Base-by-base conservation (phyloP, 2,329 filamentous ascomycete species). In the Alternaria triticimaculans region DNA sequence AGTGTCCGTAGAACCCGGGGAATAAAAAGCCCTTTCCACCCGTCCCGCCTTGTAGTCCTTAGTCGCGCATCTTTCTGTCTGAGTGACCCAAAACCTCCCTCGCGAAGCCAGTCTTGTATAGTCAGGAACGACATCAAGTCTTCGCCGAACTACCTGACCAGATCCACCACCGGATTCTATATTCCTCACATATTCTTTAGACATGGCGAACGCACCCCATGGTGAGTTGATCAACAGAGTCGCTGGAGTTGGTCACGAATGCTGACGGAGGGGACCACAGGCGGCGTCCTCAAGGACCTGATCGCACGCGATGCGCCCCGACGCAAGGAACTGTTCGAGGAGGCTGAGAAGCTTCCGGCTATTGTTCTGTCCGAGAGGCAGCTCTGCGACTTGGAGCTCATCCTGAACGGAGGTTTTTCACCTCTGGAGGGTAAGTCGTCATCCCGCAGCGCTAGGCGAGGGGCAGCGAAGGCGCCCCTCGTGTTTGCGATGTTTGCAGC, bases 361-460 rank as follows among this genome's bases (percentile, higher is more conserved):
- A 87, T 99, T 72, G 84, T 91, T 64, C 89, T 99, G 72, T 92
- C 88, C 55, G 96, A 99, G 87, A 90, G 96, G 77, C 96, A 99
- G 84, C 90, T 99, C 54, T 99, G 96, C 84, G 96, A 99, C 87
- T 87, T 99, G 72, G 96, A 99, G 84, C 84, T 99, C 83, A 94
- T 99, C 78, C 90, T 99, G 82, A 98, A 94, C 82, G 96, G 96
- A 80, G 96, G 96, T 71, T 99, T 99, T 86, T 97, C 94, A 70
- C 96, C 96, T 63, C 89, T 99, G 44, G 95, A 99, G 89, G 96
- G 94, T 96, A 89, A 87, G 69, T 76, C 64, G 65, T 72, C 65
- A 67, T 71, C 48, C 23, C 51, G 44, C 48, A 18, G 63, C 59
- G 55, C 45, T 62, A 51, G 49, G 54, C 49, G 62, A 62, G 62